Conservation (phyloP, 2,329 filamentous ascomycete genomes). For the Botrytis cinerea region DNA sequence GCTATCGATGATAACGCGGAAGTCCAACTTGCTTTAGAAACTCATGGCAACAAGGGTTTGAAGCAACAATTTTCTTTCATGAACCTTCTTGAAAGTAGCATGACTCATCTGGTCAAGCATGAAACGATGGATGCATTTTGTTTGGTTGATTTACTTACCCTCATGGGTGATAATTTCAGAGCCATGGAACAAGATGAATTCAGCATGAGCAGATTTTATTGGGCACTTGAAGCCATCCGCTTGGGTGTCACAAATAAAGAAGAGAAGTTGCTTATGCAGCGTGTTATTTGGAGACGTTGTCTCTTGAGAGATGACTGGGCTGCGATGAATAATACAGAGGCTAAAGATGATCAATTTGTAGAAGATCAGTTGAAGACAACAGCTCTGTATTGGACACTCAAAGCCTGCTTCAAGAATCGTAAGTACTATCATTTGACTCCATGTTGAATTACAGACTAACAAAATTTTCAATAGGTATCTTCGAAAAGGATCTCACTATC, state of each 20-base stretch:
- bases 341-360: conserved; percentile 70
- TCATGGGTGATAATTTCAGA: conserved; percentile 56
- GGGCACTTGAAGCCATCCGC: conserved; percentile 46
- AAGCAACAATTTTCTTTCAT: conserved; percentile 66
- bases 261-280: conserved; percentile 56
- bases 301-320: conserved; percentile 85
- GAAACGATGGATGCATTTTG: conserved; percentile 66
- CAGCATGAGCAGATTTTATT: conserved; percentile 66
- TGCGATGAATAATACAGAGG: conserved; percentile 72
- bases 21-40: conserved; percentile 72
- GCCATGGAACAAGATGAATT: conserved; percentile 48
- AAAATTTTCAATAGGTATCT: conserved; percentile 38
- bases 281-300: conserved; percentile 84
- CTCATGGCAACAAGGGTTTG: conserved; percentile 51
- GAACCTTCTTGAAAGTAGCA: conserved; percentile 68
- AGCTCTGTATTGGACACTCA: conserved; percentile 67
- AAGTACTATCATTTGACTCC: conserved; percentile 32
- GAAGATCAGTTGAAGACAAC: conserved; percentile 64
- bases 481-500: conserved; percentile 47
- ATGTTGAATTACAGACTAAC: conserved; percentile 38
- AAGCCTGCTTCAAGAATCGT: conserved; percentile 65
- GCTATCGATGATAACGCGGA: conserved; percentile 82
- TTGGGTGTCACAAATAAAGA: conserved; percentile 57
- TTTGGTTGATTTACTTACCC: conserved; percentile 75
- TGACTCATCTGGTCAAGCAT: conserved; percentile 71